phyloP scores from a whole-genome alignment of 2,329 filamentous ascomycete genomes.

The Neurospora crassa region DNA sequence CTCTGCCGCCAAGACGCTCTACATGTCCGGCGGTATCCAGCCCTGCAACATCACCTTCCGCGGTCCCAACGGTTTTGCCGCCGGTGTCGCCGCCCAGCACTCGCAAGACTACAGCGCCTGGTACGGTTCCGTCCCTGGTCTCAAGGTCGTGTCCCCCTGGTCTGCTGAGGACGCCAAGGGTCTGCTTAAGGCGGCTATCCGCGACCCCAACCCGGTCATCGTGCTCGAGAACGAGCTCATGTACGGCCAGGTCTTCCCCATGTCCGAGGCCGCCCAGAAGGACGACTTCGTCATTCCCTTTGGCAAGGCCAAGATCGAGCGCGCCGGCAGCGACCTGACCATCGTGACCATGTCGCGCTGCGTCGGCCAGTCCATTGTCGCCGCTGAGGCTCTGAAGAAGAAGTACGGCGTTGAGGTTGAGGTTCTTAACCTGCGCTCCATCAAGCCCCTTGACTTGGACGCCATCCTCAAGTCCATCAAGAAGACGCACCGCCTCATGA shows the following conservation, averaged over 20 bases:
- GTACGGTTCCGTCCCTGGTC: conserved; percentile 95
- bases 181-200: conserved; percentile 92
- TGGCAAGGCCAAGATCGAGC: conserved; percentile 99
- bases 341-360: conserved; percentile 92
- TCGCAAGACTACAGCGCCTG: conserved; percentile 98
- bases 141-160: conserved; percentile 96
- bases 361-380: conserved; percentile 82
- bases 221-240: conserved; percentile 83
- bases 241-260: conserved; percentile 91
- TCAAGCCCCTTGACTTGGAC: conserved; percentile 95
- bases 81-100: conserved; percentile 94
- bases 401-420: conserved; percentile 94
- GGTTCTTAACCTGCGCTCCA: conserved; percentile 94
- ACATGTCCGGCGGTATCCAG: conserved; percentile 99
- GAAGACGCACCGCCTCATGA: conserved; percentile 90
- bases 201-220: conserved; percentile 94
- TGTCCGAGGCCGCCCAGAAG: conserved; percentile 94
- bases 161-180: conserved; percentile 98
- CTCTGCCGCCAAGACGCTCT: conserved; percentile 97
- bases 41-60: conserved; percentile 99
- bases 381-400: conserved; percentile 85
- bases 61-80: conserved; percentile 93
- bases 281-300: conserved; percentile 95
- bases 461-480: conserved; percentile 94
- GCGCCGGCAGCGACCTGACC: conserved; percentile 88